Evolutionary conservation across 768 basidiomycete species (phyloP).

Genomic region (Leccinellum rugosiceps): DNA sequence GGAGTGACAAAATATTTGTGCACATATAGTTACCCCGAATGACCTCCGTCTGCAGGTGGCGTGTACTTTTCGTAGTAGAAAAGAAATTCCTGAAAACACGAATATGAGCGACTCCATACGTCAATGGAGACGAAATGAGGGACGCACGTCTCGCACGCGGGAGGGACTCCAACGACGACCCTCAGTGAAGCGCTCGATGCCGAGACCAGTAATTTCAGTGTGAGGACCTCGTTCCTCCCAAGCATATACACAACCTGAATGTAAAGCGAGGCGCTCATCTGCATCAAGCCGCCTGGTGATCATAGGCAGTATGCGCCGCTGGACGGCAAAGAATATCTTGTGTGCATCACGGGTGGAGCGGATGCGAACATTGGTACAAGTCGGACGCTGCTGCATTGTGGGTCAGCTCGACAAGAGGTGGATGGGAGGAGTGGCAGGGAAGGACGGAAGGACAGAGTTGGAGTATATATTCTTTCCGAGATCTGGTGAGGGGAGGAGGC

Average conservation of each 20-base stretch:
- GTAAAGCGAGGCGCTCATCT: constrained; percentile 62
- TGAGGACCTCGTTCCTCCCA: constrained; percentile 78
- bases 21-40: constrained; percentile 36
- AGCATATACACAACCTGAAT: constrained; percentile 44
- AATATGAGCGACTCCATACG: constrained; percentile 9
- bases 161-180: constrained; percentile 82
- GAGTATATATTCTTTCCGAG: constrained; percentile 33
- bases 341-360: constrained; percentile 77
- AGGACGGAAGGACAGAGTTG: constrained; percentile 18
- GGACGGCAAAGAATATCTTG: constrained; percentile 74
- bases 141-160: constrained; percentile 72
- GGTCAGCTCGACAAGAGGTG: constrained; percentile 7
- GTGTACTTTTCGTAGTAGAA: constrained; percentile 80
- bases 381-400: constrained; percentile 62
- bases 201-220: constrained; percentile 71
- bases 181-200: constrained; percentile 85
- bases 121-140: constrained; percentile 2
- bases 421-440: constrained; percentile 8
- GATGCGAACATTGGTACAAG: constrained; percentile 68
- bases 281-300: constrained; percentile 75
- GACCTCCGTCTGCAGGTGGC: constrained; percentile 43
- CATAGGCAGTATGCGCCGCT: constrained; percentile 60
- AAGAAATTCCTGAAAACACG: constrained; percentile 62
- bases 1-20: background rate
- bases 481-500: constrained; percentile 26